Base-by-base conservation (phyloP, 2,329 filamentous ascomycete genomes). In the Xylaria sp. region DNA sequence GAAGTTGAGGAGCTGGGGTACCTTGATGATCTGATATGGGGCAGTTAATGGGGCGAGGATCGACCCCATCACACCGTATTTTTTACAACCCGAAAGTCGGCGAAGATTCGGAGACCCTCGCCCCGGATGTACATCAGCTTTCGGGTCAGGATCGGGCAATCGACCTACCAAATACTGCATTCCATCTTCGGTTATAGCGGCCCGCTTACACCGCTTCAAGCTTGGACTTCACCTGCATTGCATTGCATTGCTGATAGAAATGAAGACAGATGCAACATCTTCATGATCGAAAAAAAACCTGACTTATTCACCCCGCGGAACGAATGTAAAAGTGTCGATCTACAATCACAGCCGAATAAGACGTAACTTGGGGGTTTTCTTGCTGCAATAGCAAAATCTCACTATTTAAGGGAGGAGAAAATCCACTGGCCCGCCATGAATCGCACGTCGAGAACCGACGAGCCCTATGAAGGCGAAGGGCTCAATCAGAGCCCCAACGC, bases 401-500 rank as follows among this genome's bases (percentile, higher is more conserved):
- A 15, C 33, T 15, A 40, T 7, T 26, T 40, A 23, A 48, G 54
- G 36, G n/a, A 40, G 20, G 13, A 28, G 4, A 38, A 26, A 23
- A 28, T 31, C 11, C 42, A 23, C 31, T 2, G 10, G 44, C 54
- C 20, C 38, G 46, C 13, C 54, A 79, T 79, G 77, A 78, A 79
- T 64, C 70, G 75, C 57, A 78, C 77, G 4, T 81, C 80, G 26
- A 72, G 79, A 62, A 82, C 81, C 4, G 79, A 82, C 67, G 81
- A 82, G 71, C 80, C 77, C 33, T 73, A 75, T 49, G 74, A 77
- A 60, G 77, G 78, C 70, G 81, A 76, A 7, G 82, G 81, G 64
- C 83, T 82, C 74, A 89, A 89, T 75, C 87, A 89, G 77, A 88
- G 80, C 71, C 87, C 87, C 11, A 81, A 83, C 71, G 79, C 79